Evolutionary conservation across 2,329 filamentous ascomycete species (phyloP).

Genomic region (Pseudogymnoascus sp.): DNA sequence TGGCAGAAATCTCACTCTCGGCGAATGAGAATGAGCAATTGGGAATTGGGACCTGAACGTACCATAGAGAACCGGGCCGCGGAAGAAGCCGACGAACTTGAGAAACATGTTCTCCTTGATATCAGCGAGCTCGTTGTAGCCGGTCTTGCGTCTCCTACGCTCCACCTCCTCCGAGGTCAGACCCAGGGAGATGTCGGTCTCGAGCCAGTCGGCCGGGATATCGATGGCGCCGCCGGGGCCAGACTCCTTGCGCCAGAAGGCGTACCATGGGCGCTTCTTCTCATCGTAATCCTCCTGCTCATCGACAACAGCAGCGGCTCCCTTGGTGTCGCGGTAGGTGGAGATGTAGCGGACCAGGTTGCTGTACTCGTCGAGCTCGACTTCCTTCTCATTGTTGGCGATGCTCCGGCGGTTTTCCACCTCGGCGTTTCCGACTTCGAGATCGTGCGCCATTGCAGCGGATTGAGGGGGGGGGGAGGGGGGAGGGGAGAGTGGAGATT

Average conservation of each 20-base stretch:
- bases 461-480: background rate
- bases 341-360: constrained; percentile 60
- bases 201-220: constrained; percentile 57
- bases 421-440: constrained; percentile 7
- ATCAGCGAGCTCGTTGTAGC: constrained; percentile 63
- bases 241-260: constrained; percentile 42
- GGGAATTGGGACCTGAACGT: constrained; percentile 32
- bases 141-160: constrained; percentile 53
- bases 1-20: background rate
- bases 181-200: constrained; percentile 59
- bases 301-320: constrained; percentile 36
- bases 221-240: constrained; percentile 31
- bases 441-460: constrained; percentile 6
- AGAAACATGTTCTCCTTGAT: constrained; percentile 70
- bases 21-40: background rate
- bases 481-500: background rate
- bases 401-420: constrained; percentile 4
- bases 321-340: constrained; percentile 53
- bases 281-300: constrained; percentile 33
- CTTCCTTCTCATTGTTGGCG: constrained; percentile 18
- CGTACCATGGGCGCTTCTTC: constrained; percentile 48
- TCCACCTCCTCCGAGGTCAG: constrained; percentile 52
- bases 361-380: constrained; percentile 49
- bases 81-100: constrained; percentile 70
- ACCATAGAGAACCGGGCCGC: constrained; percentile 70